These are phyloP conservation scores for Cinnamomum micranthum DNA, from an alignment of 164 flowering plant genomes.

Conservation along the genomic window DNA sequence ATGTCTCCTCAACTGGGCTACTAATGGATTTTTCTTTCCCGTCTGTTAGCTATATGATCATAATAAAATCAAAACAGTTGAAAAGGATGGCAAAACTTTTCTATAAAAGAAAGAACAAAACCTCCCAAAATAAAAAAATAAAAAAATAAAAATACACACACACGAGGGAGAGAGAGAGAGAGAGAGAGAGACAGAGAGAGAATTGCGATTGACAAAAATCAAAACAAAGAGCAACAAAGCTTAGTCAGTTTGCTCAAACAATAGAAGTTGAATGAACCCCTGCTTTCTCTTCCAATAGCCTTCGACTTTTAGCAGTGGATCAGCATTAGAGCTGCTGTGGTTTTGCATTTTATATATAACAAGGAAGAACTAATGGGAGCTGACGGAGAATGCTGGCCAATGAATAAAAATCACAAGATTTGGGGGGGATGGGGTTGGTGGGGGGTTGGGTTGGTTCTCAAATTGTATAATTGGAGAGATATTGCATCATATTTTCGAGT, in stretches of 20 bases:
- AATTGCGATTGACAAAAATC: slow-evolving; percentile 20
- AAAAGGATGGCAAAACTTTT: not conserved
- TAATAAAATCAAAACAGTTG: not conserved
- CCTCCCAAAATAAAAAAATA: not conserved
- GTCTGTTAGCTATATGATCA: too few relatives aligned
- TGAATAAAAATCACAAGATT: slow-evolving; percentile 27
- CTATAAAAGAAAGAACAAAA: not conserved
- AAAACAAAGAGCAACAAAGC: not conserved
- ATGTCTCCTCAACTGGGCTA: too few relatives aligned
- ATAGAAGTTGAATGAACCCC: slow-evolving; percentile 6
- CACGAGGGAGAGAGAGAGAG: slow-evolving; percentile 3
- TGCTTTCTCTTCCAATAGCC: slow-evolving; percentile 24
- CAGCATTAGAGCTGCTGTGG: slow-evolving; percentile 16
- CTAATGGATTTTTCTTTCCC: too few relatives aligned
- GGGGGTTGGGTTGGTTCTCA: slow-evolving; percentile 10
- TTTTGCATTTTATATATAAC: slow-evolving; percentile 26
- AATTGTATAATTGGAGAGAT: slow-evolving; percentile 58
- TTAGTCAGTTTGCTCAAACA: not conserved
- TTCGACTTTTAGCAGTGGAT: slow-evolving; percentile 15
- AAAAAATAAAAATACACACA: not conserved
- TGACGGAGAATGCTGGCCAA: slow-evolving; percentile 27
- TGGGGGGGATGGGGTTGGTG: not conserved
- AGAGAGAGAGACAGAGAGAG: not conserved
- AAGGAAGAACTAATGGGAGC: slow-evolving; percentile 18
- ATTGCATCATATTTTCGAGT: slow-evolving; percentile 43